Percentiles rank a stretch among this genome's conserved stretches.
phyloP scores from a whole-genome alignment of 1,284 basidiomycete species.

The Ceratorhiza oryzae-sativae region DNA sequence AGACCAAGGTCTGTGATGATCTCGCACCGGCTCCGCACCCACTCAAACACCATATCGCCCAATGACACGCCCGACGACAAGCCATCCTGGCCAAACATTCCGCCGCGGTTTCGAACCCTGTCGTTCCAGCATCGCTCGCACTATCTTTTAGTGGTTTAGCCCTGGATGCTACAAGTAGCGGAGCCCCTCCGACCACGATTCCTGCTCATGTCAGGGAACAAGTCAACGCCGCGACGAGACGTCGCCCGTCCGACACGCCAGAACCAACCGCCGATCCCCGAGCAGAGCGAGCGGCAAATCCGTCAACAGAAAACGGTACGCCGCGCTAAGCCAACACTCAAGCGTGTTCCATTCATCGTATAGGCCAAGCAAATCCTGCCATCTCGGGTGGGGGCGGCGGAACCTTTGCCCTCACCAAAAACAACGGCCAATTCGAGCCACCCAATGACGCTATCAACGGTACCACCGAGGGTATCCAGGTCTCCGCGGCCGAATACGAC shows the following conservation, averaged over 20 bases:
- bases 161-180: not conserved
- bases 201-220: slow-evolving; percentile 64
- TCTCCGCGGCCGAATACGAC: slow-evolving; percentile 93
- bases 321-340: not conserved
- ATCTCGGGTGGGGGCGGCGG: slow-evolving; percentile 23
- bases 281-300: slow-evolving; percentile 45
- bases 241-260: slow-evolving; percentile 45
- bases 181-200: slow-evolving; percentile 62
- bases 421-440: slow-evolving; percentile 28
- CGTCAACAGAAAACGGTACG: slow-evolving; percentile 27
- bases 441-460: slow-evolving; percentile 2
- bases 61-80: slow-evolving; percentile 78
- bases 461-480: slow-evolving; percentile 55
- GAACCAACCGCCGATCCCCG: slow-evolving; percentile 39
- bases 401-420: slow-evolving; percentile 42
- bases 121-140: slow-evolving; percentile 54
- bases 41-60: slow-evolving; percentile 62
- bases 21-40: slow-evolving; percentile 50
- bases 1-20: too few relatives aligned
- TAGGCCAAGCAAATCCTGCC: slow-evolving; percentile 40
- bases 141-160: slow-evolving; percentile 5
- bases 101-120: slow-evolving; percentile 57
- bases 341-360: not conserved
- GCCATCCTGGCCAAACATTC: slow-evolving; percentile 87
- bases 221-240: slow-evolving; percentile 48